Conservation (phyloP, 2,329 filamentous ascomycete species). For the Verruconis gallopava region DNA sequence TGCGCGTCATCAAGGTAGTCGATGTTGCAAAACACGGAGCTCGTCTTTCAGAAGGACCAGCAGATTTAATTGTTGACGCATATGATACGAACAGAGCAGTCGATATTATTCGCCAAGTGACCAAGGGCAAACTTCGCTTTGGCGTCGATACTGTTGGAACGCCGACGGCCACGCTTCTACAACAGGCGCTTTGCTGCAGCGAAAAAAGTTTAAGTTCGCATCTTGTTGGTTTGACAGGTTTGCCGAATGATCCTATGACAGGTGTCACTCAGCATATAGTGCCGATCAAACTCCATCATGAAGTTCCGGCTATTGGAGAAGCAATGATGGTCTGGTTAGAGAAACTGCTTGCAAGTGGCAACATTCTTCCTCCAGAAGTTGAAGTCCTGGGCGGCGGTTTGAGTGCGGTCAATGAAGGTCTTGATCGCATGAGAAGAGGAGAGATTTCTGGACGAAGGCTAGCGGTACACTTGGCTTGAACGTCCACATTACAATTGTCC, state of each 20-base stretch:
- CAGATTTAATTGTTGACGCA: slow-evolving; percentile 57
- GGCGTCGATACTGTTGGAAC: slow-evolving; percentile 55
- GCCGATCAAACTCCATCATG: slow-evolving; percentile 66
- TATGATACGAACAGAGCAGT: slow-evolving; percentile 53
- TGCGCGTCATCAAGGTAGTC: slow-evolving; percentile 53
- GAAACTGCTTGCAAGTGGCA: slow-evolving; percentile 41
- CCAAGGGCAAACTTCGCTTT: slow-evolving; percentile 47
- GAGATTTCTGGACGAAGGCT: slow-evolving; percentile 56
- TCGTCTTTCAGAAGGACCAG: slow-evolving; percentile 36
- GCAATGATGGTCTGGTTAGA: slow-evolving; percentile 55
- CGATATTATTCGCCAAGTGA: slow-evolving; percentile 48
- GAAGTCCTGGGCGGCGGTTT: slow-evolving; percentile 51
- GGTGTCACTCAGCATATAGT: slow-evolving; percentile 49
- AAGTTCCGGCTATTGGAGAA: slow-evolving; percentile 49
- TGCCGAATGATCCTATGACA: slow-evolving; percentile 44
- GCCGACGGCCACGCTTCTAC: slow-evolving; percentile 47
- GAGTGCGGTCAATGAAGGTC: slow-evolving; percentile 51
- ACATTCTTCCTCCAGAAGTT: slow-evolving; percentile 50
- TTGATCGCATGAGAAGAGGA: slow-evolving; percentile 53
- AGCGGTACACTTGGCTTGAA: slow-evolving; percentile 35
- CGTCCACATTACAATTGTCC: too few species aligned
- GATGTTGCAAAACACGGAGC: slow-evolving; percentile 55
- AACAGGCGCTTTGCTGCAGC: slow-evolving; percentile 35
- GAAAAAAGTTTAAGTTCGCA: slow-evolving; percentile 32
- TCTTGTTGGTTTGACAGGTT: slow-evolving; percentile 52